Evolutionary conservation across 331 rosid genomes (phyloP), one percentile per base, ranked within the genome.

Genomic region (Stylosanthes scabra): DNA sequence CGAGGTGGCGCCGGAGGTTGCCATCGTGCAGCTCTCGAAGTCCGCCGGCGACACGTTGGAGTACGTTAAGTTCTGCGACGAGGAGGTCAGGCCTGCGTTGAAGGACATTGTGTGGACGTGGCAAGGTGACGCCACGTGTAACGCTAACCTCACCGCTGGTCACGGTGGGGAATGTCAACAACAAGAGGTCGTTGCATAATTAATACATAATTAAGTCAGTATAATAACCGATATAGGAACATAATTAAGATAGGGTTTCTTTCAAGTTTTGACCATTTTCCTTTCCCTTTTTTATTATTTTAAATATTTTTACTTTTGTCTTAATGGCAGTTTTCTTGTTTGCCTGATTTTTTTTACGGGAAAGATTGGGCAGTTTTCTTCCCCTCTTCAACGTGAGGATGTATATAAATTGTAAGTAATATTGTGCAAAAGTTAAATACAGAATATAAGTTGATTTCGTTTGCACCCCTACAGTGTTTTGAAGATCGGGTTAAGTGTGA

Each of bases 21-120:
- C 91, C 52, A 80, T 91, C 16, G 97, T 91, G 0, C 88, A 91
- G 70, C 86, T 91, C 44, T 77, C 81, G 0, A 91, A 91, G 84
- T 89, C 93, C 52, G 68, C 93, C 77, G 96, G 97, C n/a, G 96
- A 91, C 37, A 86, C 89, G 1, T 47, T 91, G 76, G 97, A 91
- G 76, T 91, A 87, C 59, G 80, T 69, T 1, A 87, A 80, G 83
- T 89, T 91, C 13, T 91, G 86, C 51, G 91, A 87, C 4, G 90
- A 87, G n/a, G 90, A 80, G 14, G 86, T 91, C n/a, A 74, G 97
- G 83, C 85, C 97, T 6, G 86, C 89, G 4, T 40, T 92, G 82
- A 88, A 86, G 70, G 97, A 92, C 83, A 84, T 92, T n/a, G 97
- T 92, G 6, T 92, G 96, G 97, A 86, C 90, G 16, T 92, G 97